These are phyloP conservation scores for Macadamia integrifolia DNA, from an alignment of 164 flowering plant genomes.

Conservation along the genomic window DNA sequence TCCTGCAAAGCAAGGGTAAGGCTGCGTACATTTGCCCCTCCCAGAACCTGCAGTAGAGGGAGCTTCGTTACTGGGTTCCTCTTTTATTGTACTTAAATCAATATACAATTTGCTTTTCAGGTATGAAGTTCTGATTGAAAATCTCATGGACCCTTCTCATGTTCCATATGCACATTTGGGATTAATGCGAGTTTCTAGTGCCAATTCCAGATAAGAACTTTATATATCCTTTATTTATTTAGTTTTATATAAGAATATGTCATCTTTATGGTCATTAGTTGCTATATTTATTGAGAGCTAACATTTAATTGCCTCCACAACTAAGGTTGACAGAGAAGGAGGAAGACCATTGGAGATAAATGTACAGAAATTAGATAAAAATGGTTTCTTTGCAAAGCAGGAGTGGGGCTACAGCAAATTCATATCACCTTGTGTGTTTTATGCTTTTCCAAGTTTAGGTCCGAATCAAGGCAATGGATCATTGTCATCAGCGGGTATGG, in stretches of 20 bases:
- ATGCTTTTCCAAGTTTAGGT: conserved; percentile 21
- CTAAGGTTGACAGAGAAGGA: conserved; percentile 78
- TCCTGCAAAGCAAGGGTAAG: too few species aligned
- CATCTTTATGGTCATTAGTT: background rate
- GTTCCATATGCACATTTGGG: conserved; percentile 91
- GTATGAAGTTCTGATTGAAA: conserved; percentile 81
- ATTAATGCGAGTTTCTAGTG: conserved; percentile 35
- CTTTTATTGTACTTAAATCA: background rate
- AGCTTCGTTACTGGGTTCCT: too few species aligned
- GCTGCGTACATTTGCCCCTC: too few species aligned
- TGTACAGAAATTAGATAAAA: conserved; percentile 35
- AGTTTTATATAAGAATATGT: background rate
- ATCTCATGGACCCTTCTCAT: conserved; percentile 97
- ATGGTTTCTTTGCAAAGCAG: conserved; percentile 54
- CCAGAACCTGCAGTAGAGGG: too few species aligned
- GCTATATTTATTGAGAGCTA: conserved; percentile 4
- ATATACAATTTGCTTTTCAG: conserved; percentile 33
- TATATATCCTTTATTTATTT: background rate
- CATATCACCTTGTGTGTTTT: conserved; percentile 61
- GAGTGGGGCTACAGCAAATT: conserved; percentile 40
- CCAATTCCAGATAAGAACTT: conserved; percentile 40
- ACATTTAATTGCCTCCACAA: conserved; percentile 25
- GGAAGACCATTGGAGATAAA: conserved; percentile 59
- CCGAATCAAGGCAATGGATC: conserved; percentile 21
- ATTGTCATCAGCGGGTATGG: conserved; percentile 19